A percentile compares a stretch with the other conserved stretches of the same genome.
These are phyloP conservation scores for Entomortierella parvispora DNA, from an alignment of 192 early-diverging fungal genomes.

Conservation along the genomic window DNA sequence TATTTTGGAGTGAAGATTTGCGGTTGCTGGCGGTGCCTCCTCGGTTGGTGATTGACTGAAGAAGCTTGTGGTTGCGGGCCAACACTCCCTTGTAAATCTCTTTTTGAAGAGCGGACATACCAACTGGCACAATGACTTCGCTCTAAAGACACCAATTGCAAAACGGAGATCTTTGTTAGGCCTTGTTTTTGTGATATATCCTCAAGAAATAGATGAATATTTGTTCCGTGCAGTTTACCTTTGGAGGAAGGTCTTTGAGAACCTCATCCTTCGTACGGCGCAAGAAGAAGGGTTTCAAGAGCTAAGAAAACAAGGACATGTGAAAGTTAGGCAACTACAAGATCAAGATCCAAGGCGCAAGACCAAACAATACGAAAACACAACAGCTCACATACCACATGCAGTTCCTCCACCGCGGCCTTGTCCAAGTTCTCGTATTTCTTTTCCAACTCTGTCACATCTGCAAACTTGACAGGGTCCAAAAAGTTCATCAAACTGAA, in stretches of 20 bases:
- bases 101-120: slow-evolving; percentile 74
- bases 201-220: not conserved
- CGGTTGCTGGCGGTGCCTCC: slow-evolving; percentile 34
- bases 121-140: slow-evolving; percentile 77
- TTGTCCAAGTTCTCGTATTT: slow-evolving; percentile 64
- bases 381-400: slow-evolving; percentile 53
- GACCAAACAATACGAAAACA: not conserved
- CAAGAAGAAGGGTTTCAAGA: slow-evolving; percentile 75
- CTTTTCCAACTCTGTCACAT: slow-evolving; percentile 64
- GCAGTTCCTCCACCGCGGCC: slow-evolving; percentile 70
- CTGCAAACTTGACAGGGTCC: slow-evolving; percentile 66
- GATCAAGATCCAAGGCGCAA: not conserved
- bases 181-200: not conserved
- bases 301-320: not conserved
- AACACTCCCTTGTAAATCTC: slow-evolving; percentile 75
- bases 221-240: slow-evolving; percentile 38
- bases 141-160: slow-evolving; percentile 19
- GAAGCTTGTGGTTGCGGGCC: slow-evolving; percentile 59
- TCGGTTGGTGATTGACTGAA: slow-evolving; percentile 59
- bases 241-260: slow-evolving; percentile 68
- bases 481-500: slow-evolving; percentile 80
- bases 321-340: not conserved
- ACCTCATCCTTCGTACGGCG: slow-evolving; percentile 74
- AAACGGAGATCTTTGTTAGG: not conserved
- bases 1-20: slow-evolving; percentile 53